Percentiles rank a stretch among this genome's conserved stretches.
phyloP scores from a whole-genome alignment of 2,329 filamentous ascomycete genomes.

The Exserohilum turcica region DNA sequence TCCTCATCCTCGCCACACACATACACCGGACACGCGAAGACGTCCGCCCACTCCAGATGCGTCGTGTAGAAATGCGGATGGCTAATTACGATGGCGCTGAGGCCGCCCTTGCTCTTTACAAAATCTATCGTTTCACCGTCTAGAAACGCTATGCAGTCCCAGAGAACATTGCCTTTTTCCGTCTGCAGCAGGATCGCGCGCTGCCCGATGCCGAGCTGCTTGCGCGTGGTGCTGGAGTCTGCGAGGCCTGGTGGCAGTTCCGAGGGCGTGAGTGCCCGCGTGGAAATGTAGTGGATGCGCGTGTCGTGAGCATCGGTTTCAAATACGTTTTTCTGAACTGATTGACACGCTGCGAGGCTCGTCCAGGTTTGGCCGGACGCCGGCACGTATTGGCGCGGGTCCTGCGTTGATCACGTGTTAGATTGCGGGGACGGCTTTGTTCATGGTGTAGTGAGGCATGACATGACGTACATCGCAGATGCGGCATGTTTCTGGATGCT shows the following conservation, averaged over 20 bases:
- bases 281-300: slow-evolving; percentile 53
- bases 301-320: slow-evolving; percentile 54
- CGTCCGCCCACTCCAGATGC: slow-evolving; percentile 72
- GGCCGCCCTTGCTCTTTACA: slow-evolving; percentile 66
- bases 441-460: too few relatives aligned
- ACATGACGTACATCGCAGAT: slow-evolving; percentile 69
- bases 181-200: slow-evolving; percentile 72
- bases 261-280: slow-evolving; percentile 36
- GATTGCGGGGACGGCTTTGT: slow-evolving; percentile 2
- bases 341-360: slow-evolving; percentile 56
- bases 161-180: slow-evolving; percentile 71
- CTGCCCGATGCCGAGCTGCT: slow-evolving; percentile 74
- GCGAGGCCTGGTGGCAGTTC: slow-evolving; percentile 29
- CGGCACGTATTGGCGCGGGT: slow-evolving; percentile 71
- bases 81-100: slow-evolving; percentile 73
- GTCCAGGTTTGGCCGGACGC: slow-evolving; percentile 69
- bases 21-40: slow-evolving; percentile 73
- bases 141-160: slow-evolving; percentile 76
- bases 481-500: slow-evolving; percentile 61
- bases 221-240: slow-evolving; percentile 46
- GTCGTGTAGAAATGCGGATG: slow-evolving; percentile 86
- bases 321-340: slow-evolving; percentile 61
- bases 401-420: slow-evolving; percentile 41
- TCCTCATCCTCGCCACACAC: slow-evolving; percentile 66
- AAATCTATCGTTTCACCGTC: slow-evolving; percentile 66